phyloP scores from a whole-genome alignment of 371 early-diverging fungal species.

The Mortierella sp. region DNA sequence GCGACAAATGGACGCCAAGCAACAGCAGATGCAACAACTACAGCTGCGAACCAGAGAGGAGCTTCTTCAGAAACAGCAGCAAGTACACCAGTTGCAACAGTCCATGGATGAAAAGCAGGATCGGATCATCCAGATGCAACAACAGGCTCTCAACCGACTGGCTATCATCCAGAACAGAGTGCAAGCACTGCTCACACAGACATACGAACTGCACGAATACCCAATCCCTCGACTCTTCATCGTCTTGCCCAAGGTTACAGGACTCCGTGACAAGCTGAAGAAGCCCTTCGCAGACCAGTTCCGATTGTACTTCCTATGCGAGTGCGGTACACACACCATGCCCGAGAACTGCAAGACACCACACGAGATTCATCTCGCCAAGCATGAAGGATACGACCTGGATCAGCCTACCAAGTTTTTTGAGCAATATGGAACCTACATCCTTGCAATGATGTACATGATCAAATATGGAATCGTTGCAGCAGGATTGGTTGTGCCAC shows the following conservation, averaged over 20 bases:
- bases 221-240: slow-evolving; percentile 3
- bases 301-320: no score
- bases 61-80: no score
- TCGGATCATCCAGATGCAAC: not conserved
- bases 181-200: not conserved
- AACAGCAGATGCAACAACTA: no score
- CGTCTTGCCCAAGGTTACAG: slow-evolving; percentile 1
- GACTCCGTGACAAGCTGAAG: no score
- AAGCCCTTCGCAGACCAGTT: not conserved
- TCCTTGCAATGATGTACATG: slow-evolving; percentile 1
- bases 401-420: not conserved
- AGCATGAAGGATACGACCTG: no score
- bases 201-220: not conserved
- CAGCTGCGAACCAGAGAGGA: no score
- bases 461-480: slow-evolving; percentile 1
- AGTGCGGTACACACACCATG: no score
- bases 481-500: no score
- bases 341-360: no score
- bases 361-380: no score
- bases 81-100: no score
- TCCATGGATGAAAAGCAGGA: not conserved
- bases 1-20: no score
- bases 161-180: not conserved
- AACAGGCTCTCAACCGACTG: not conserved
- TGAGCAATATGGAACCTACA: not conserved